Evolutionary conservation across 352 stramenopile species (phyloP), one percentile per base, ranked within the genome.

Genomic region (Aphanomyces stellatus): DNA sequence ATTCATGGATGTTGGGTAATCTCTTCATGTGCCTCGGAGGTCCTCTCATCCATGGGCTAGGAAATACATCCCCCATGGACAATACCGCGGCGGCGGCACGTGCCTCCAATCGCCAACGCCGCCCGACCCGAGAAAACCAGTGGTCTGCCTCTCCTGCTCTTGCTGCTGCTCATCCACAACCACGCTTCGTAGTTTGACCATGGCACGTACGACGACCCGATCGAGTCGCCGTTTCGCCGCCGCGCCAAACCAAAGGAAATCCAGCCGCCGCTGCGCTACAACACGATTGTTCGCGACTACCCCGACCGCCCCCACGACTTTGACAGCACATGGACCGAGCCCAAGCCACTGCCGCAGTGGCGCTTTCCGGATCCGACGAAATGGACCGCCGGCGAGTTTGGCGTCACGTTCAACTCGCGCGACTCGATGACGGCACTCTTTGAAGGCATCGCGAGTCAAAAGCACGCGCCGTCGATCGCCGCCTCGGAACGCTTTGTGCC

Each of bases 181-280:
- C n/a, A n/a, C n/a, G n/a, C n/a, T n/a, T n/a, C n/a, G n/a, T 78
- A 90, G n/a, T 67, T 79, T 41, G 84, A 81, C 72, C 56, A 65
- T 11, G 60, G 48, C 60, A 43, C 19, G 1, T 67, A 67, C 31
- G 17, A 41, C 27, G 48, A 67, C 46, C 60, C 55, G 73, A 56
- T 78, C 75, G 34, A 80, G 81, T 62, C 55, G 74, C 49, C 85
- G 79, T 59, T 79, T 88, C 24, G 77, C 82, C 73, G 72, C 10
- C 77, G 80, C 17, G 76, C 79, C 31, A 88, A 87, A 57, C 62
- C 77, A 56, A 90, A 88, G 53, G 80, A 90, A 56, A 82, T 90
- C 31, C 82, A 90, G 25, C 74, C 74, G 41, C 80, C 82, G 0
- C 81, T 90, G 74, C 66, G 72, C 25, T 69, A 63, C 48, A 69